These are phyloP conservation scores for Dothistroma pini DNA, from an alignment of 2,329 filamentous ascomycete genomes.

Conservation along the genomic window DNA sequence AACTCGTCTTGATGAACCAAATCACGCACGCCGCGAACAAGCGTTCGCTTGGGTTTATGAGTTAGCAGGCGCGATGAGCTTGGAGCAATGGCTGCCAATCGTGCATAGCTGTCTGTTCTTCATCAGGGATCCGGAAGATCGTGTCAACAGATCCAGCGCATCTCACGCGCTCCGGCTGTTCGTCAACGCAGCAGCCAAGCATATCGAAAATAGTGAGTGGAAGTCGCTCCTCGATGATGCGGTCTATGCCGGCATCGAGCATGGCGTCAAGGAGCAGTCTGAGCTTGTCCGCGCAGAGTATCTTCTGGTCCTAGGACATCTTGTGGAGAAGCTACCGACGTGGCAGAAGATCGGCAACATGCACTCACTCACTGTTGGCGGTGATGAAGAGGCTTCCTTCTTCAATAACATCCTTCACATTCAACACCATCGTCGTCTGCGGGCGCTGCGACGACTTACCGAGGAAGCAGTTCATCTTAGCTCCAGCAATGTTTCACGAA, in stretches of 20 bases:
- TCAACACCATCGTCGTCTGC: conserved; percentile 77
- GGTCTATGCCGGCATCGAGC: conserved; percentile 71
- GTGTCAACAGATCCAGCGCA: conserved; percentile 79
- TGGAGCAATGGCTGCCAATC: conserved; percentile 80
- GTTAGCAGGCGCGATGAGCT: conserved; percentile 58
- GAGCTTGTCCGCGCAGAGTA: conserved; percentile 84
- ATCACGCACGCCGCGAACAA: conserved; percentile 76
- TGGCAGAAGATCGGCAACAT: conserved; percentile 74
- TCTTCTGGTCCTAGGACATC: conserved; percentile 70
- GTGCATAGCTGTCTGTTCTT: conserved; percentile 87
- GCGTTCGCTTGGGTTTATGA: conserved; percentile 73
- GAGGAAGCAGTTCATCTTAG: conserved; percentile 64
- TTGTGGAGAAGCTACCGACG: conserved; percentile 66
- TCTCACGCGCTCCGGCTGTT: conserved; percentile 77
- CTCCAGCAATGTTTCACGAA: conserved; percentile 75
- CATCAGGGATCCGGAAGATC: conserved; percentile 80
- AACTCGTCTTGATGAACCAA: conserved; percentile 72
- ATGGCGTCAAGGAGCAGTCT: conserved; percentile 67
- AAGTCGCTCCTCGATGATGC: conserved; percentile 58
- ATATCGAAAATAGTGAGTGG: conserved; percentile 47
- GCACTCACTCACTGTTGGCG: conserved; percentile 61
- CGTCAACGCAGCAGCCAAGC: conserved; percentile 57
- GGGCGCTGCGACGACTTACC: conserved; percentile 75
- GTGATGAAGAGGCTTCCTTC: conserved; percentile 80
- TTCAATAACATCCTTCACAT: conserved; percentile 92